Conservation (phyloP, 78 protist genomes). For the Cyanophora paradoxa region DNA sequence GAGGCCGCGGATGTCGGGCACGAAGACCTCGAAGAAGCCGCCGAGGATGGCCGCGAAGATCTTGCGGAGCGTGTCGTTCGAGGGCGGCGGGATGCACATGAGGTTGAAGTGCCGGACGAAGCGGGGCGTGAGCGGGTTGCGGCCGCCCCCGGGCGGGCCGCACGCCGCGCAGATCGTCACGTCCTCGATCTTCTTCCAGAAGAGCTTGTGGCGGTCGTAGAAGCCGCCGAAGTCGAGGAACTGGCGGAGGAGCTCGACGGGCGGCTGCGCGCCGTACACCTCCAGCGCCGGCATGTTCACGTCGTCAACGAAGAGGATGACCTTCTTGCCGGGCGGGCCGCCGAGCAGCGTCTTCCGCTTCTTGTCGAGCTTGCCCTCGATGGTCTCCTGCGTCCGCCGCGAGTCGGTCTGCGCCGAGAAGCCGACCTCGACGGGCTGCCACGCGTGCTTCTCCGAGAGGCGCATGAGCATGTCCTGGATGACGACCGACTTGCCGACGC, state of each 20-base stretch:
- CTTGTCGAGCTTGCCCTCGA: slow-evolving; percentile 41
- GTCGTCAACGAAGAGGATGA: slow-evolving; percentile 68
- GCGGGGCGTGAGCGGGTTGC: slow-evolving; percentile 59
- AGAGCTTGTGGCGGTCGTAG: slow-evolving; percentile 33
- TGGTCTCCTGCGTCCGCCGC: slow-evolving; percentile 29
- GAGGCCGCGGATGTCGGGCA: not conserved
- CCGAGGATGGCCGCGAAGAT: slow-evolving; percentile 46
- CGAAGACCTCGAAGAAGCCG: slow-evolving; percentile 40
- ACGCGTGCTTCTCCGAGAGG: not conserved
- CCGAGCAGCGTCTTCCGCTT: slow-evolving; percentile 51
- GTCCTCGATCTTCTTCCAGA: slow-evolving; percentile 10
- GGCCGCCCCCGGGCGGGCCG: slow-evolving; percentile 87
- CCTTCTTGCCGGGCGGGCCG: slow-evolving; percentile 46
- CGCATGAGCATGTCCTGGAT: slow-evolving; percentile 1
- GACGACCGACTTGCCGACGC: slow-evolving; percentile 32
- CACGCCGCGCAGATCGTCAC: slow-evolving; percentile 45
- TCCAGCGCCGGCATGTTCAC: slow-evolving; percentile 69
- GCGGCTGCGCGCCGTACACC: slow-evolving; percentile 75
- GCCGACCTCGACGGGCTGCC: not conserved
- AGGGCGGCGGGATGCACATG: slow-evolving; percentile 32
- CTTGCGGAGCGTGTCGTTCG: slow-evolving; percentile 12
- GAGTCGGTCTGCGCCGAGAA: slow-evolving; percentile 59
- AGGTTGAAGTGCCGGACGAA: slow-evolving; percentile 62
- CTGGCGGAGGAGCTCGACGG: slow-evolving; percentile 76
- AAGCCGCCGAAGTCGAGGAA: slow-evolving; percentile 32